A percentile compares a stretch with the other conserved stretches of the same genome.
These are phyloP conservation scores for Sistotremastrum suecicum DNA, from an alignment of 768 basidiomycete species.

Conservation along the genomic window DNA sequence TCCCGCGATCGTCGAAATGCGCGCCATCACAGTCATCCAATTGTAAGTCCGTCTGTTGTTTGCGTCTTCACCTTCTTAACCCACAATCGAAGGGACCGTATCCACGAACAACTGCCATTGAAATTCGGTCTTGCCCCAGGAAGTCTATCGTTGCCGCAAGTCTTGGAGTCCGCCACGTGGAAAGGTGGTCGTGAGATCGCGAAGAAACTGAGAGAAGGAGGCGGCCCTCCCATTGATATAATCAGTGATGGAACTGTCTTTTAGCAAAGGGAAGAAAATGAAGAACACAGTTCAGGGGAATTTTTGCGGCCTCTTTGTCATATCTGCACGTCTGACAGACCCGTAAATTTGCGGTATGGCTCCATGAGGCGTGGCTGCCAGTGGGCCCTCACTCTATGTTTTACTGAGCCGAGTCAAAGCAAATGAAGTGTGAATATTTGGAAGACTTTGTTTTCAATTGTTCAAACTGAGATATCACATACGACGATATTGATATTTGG, in stretches of 20 bases:
- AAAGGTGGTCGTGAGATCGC: slow-evolving; percentile 93
- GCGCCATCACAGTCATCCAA: slow-evolving; percentile 88
- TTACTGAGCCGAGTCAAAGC: no score
- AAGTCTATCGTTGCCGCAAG: slow-evolving; percentile 66
- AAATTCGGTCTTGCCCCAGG: slow-evolving; percentile 35
- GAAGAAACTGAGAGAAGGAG: slow-evolving; percentile 50
- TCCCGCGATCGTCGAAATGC: slow-evolving; percentile 90
- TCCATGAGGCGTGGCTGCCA: no score
- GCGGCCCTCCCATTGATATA: slow-evolving; percentile 80
- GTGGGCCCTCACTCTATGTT: no score
- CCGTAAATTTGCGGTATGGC: no score
- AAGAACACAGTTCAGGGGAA: no score
- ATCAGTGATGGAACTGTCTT: slow-evolving; percentile 75
- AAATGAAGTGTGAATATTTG: no score
- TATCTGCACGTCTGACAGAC: no score
- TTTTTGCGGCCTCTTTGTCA: no score
- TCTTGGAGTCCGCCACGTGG: slow-evolving; percentile 93
- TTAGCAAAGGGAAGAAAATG: no score
- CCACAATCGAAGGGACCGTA: slow-evolving; percentile 47
- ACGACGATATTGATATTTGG: no score
- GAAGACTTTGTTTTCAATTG: no score
- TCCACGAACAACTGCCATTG: slow-evolving; percentile 53
- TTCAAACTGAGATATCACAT: no score
- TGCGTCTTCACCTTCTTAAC: neutral
- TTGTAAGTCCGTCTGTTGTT: slow-evolving; percentile 38